Conservation (phyloP, 768 basidiomycete genomes). For the Russula lepida region DNA sequence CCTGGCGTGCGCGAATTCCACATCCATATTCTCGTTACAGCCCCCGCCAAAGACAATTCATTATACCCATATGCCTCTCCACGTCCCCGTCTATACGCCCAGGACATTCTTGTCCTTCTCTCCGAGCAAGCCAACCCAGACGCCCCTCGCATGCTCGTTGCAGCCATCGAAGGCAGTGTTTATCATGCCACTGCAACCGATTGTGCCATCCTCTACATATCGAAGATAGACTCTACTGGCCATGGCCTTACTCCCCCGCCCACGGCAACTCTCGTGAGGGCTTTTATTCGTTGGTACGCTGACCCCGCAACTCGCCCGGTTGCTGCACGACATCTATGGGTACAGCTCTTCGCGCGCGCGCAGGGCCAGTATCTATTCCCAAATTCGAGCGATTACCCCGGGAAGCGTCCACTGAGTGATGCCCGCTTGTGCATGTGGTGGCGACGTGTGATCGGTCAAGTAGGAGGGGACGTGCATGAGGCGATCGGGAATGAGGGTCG, state of each 20-base stretch:
- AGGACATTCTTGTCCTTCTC: constrained; percentile 71
- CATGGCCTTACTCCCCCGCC: constrained; percentile 57
- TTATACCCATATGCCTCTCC: constrained; percentile 72
- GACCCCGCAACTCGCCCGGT: constrained; percentile 26
- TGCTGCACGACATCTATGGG: constrained; percentile 8
- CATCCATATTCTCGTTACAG: constrained; percentile 63
- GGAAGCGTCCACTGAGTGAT: constrained; percentile 72
- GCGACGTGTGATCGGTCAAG: constrained; percentile 62
- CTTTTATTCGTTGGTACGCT: constrained; percentile 40
- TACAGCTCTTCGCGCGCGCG: constrained; percentile 48
- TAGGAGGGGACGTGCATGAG: constrained; percentile 34
- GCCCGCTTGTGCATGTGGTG: constrained; percentile 86
- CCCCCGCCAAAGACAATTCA: constrained; percentile 54
- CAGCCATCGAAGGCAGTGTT: constrained; percentile 52
- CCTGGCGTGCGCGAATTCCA: constrained; percentile 41
- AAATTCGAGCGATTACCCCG: constrained; percentile 60
- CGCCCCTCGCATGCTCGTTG: constrained; percentile 52
- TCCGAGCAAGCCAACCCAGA: constrained; percentile 49
- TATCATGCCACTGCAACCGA: constrained; percentile 13
- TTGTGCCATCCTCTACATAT: constrained; percentile 49
- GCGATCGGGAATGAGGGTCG: constrained; percentile 24
- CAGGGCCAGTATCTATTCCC: constrained; percentile 93
- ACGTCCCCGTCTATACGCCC: constrained; percentile 56
- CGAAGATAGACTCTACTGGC: constrained; percentile 92
- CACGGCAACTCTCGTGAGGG: constrained; percentile 57